Conservation (phyloP, 2,329 filamentous ascomycete species). For the Leptosphaerulina australis region DNA sequence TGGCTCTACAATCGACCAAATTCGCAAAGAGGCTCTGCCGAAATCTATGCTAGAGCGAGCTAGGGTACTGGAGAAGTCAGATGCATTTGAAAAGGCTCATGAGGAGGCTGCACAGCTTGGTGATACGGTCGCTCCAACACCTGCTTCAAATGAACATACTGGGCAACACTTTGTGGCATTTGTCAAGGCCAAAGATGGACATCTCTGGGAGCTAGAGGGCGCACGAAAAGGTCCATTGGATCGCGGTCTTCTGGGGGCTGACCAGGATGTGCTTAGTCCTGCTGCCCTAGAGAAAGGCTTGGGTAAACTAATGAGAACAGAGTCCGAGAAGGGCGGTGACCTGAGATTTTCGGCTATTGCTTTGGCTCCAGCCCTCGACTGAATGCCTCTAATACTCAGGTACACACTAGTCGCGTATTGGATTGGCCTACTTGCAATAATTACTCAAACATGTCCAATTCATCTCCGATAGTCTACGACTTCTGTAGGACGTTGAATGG, state of each 20-base stretch:
- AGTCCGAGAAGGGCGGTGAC: constrained; percentile 46
- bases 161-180: constrained; percentile 56
- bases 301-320: constrained; percentile 46
- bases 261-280: constrained; percentile 54
- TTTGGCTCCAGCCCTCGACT: constrained; percentile 38
- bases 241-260: constrained; percentile 47
- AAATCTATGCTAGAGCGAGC: constrained; percentile 56
- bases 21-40: constrained; percentile 54
- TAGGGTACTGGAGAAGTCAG: constrained; percentile 57
- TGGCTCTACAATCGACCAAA: constrained; percentile 52
- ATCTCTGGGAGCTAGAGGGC: constrained; percentile 57
- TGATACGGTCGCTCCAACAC: constrained; percentile 46
- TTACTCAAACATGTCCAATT: too few relatives aligned
- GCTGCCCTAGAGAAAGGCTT: constrained; percentile 52
- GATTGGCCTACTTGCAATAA: too few relatives aligned
- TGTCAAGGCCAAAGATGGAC: constrained; percentile 54
- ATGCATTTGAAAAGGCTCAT: constrained; percentile 53
- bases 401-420: too few relatives aligned
- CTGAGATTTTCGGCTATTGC: constrained; percentile 55
- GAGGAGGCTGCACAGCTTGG: constrained; percentile 51
- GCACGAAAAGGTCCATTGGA: constrained; percentile 54
- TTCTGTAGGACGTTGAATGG: too few relatives aligned
- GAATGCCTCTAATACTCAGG: too few relatives aligned
- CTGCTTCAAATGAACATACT: constrained; percentile 34
- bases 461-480: too few relatives aligned